These are phyloP conservation scores for Candida buenavistaensis DNA, from an alignment of 1,139 yeast species.

Conservation along the genomic window DNA sequence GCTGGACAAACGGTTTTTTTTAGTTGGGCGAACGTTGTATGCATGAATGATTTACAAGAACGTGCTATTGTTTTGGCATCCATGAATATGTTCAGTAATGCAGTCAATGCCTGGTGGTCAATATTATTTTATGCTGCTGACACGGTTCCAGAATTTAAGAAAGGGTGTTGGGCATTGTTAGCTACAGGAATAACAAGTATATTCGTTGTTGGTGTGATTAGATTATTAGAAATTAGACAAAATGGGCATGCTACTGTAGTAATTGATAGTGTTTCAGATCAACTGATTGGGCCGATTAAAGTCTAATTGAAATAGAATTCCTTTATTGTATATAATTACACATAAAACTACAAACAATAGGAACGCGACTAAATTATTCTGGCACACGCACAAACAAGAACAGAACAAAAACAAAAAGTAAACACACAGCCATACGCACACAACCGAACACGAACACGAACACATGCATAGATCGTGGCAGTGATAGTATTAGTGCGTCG, in stretches of 20 bases:
- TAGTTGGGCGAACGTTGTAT: slow-evolving; percentile 61
- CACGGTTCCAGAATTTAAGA: slow-evolving; percentile 49
- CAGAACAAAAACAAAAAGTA: too few relatives aligned
- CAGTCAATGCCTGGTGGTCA: slow-evolving; percentile 67
- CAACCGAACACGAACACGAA: too few relatives aligned
- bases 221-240: slow-evolving; percentile 38
- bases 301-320: too few relatives aligned
- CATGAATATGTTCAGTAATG: slow-evolving; percentile 64
- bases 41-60: slow-evolving; percentile 54
- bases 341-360: too few relatives aligned
- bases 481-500: too few relatives aligned
- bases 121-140: slow-evolving; percentile 51
- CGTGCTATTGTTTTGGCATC: slow-evolving; percentile 60
- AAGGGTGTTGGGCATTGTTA: slow-evolving; percentile 58
- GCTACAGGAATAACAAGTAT: slow-evolving; percentile 43
- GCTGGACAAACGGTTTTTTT: slow-evolving; percentile 61
- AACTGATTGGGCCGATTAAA: slow-evolving; percentile 3
- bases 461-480: too few relatives aligned
- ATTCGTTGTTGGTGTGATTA: slow-evolving; percentile 21
- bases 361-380: too few relatives aligned
- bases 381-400: too few relatives aligned
- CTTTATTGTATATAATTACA: too few relatives aligned
- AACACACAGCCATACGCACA: too few relatives aligned
- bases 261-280: too few relatives aligned
- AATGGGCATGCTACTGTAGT: too few relatives aligned